A percentile compares a stretch with the other conserved stretches of the same genome.
Evolutionary conservation across 2,329 filamentous ascomycete genomes (phyloP).

Genomic region (Biscogniauxia marginata): DNA sequence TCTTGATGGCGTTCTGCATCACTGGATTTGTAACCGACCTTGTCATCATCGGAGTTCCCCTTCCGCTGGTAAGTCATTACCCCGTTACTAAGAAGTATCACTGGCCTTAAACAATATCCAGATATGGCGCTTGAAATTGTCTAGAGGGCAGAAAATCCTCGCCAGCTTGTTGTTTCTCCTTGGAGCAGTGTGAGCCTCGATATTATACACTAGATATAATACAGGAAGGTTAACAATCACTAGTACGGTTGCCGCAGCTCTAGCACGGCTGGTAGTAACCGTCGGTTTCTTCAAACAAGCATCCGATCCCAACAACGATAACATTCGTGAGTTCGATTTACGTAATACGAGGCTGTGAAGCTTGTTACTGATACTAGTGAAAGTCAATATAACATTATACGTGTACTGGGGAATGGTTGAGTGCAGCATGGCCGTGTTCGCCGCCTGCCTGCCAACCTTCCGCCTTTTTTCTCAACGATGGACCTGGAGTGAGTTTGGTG

Average conservation of each 20-base stretch:
- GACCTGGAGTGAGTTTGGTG: neutral
- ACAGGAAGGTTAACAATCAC: neutral
- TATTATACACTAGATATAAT: neutral
- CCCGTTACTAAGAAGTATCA: neutral
- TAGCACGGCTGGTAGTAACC: conserved; percentile 10
- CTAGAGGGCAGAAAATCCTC: conserved; percentile 5
- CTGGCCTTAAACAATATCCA: neutral
- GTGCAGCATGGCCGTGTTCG: conserved; percentile 10
- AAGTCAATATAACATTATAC: conserved; percentile 10
- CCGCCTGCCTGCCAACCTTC: conserved; percentile 14
- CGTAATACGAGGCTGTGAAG: neutral
- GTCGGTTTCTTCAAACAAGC: conserved; percentile 2
- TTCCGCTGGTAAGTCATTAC: conserved; percentile 12
- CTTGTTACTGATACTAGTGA: neutral
- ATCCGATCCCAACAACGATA: conserved; percentile 7
- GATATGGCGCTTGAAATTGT: conserved; percentile 16
- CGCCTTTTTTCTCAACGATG: neutral
- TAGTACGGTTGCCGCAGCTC: conserved; percentile 10
- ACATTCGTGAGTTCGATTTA: neutral
- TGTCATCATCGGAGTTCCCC: conserved; percentile 10
- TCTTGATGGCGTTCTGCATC: conserved; percentile 1
- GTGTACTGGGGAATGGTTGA: conserved; percentile 19
- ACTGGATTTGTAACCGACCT: conserved; percentile 13
- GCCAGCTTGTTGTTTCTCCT: conserved; percentile 9
- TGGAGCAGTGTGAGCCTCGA: conserved; percentile 11